phyloP scores from a whole-genome alignment of 768 basidiomycete genomes.

The Lactarius hengduanensis region DNA sequence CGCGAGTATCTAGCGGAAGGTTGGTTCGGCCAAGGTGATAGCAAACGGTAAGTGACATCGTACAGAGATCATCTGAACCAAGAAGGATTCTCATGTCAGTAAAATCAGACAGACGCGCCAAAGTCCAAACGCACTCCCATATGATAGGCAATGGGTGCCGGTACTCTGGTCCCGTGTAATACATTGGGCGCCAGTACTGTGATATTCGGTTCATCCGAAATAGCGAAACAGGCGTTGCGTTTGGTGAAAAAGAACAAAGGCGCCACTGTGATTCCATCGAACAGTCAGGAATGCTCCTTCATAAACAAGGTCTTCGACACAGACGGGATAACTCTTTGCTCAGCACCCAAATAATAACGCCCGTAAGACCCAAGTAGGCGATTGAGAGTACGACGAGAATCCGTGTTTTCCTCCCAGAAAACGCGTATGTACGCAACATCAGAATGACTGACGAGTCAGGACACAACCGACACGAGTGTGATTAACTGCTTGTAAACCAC shows the following conservation, averaged over 20 bases:
- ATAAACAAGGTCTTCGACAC: too few species aligned
- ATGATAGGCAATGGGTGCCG: conserved; percentile 2
- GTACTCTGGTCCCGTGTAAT: accelerated
- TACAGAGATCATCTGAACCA: conserved; percentile 15
- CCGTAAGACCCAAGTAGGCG: too few species aligned
- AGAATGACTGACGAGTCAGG: too few species aligned
- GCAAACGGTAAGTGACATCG: not conserved
- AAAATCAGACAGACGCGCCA: not conserved
- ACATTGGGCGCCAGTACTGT: not conserved
- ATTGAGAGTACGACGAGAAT: too few species aligned
- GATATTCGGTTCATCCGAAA: not conserved
- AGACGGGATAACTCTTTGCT: too few species aligned
- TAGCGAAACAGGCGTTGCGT: conserved; percentile 15
- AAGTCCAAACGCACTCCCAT: conserved; percentile 19
- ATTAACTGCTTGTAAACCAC: too few species aligned
- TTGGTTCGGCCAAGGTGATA: not conserved
- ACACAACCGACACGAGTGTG: too few species aligned
- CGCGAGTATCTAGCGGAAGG: conserved; percentile 6
- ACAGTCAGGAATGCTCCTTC: too few species aligned
- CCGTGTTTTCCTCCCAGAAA: too few species aligned
- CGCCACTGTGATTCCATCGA: conserved; percentile 11
- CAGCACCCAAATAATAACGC: too few species aligned
- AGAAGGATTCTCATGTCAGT: not conserved
- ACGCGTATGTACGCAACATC: too few species aligned
- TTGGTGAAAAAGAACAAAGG: not conserved